Base-by-base conservation (phyloP, 2,329 filamentous ascomycete species). In the Xylaria sp. region DNA sequence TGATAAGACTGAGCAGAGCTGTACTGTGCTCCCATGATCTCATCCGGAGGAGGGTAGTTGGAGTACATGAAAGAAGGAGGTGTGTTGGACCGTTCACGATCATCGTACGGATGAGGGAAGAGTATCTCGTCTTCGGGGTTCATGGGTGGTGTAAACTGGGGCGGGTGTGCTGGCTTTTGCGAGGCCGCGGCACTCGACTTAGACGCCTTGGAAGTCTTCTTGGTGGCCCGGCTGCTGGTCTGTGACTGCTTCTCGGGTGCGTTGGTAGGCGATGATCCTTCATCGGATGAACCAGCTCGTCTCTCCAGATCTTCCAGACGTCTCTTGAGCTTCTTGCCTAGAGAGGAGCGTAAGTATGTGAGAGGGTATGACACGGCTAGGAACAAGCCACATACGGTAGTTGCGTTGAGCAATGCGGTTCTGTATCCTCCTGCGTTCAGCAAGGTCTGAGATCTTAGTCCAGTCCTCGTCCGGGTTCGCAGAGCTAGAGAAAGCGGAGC, bases 381-480 rank as follows among this genome's bases (percentile, higher is more conserved):
- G 36, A 59, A n/a, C 53, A 58, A 20, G 66, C 63, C 68, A 81
- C 80, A 46, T 86, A 97, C 94, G 94, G 84, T 97, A 97, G 85
- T 97, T 97, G 77, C 94, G 91, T 83, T 98, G 95, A 74, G 95
- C 95, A 86, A 98, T 97, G 75, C 95, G 90, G 84, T 98, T 98
- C 83, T 98, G 94, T 84, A 97, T 97, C 79, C 94, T 89, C 77
- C 94, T 87, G 78, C 96, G 90, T 83, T 98, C 95, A 60, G 94
- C 95, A 68, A 98, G 90, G 81, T 98, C 95, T 66, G 95, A 97
- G 80, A 98, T 97, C 89, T 97, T 97, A 79, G 95, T 97, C 95
- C 95, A 98, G 84, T 98, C 95, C 83, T 98, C 95, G 78, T 97
- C 94, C 64, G 95, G 93, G 80, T 97, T 97, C 76, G 94, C 95